A percentile compares a stretch with the other conserved stretches of the same genome.
These are phyloP conservation scores for Populus tomentosa DNA, from an alignment of 441 rosid genomes.

Conservation along the genomic window DNA sequence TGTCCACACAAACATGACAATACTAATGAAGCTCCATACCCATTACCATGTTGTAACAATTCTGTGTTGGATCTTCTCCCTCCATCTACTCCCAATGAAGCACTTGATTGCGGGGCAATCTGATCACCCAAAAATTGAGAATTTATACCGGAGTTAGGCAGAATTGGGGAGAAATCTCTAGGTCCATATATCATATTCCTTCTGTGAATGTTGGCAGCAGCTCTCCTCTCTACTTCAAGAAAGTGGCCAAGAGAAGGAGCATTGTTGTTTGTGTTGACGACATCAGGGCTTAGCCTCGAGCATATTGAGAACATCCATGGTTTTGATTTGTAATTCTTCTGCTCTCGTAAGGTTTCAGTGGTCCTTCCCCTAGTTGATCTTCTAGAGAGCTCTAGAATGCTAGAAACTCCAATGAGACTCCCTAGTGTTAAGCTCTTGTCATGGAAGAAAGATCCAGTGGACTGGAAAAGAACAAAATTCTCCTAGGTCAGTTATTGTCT, in stretches of 20 bases:
- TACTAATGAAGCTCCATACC: slow-evolving; percentile 31
- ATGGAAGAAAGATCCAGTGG: slow-evolving; percentile 55
- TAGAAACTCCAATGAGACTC: slow-evolving; percentile 48
- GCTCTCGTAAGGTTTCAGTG: slow-evolving; percentile 27
- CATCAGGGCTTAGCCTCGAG: slow-evolving; percentile 54
- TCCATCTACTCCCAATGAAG: slow-evolving; percentile 10
- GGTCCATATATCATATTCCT: slow-evolving; percentile 26
- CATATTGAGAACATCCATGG: slow-evolving; percentile 66
- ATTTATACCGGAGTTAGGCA: slow-evolving; percentile 15
- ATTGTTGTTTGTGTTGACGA: slow-evolving; percentile 32
- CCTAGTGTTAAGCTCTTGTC: slow-evolving; percentile 60
- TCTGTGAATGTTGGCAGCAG: slow-evolving; percentile 27
- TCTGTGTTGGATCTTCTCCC: slow-evolving; percentile 21
- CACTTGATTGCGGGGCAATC: slow-evolving; percentile 22
- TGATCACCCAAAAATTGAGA: slow-evolving; percentile 21
- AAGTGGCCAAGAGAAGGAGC: slow-evolving; percentile 59
- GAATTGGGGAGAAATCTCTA: slow-evolving; percentile 27
- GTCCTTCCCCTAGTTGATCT: slow-evolving; percentile 39
- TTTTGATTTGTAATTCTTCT: slow-evolving; percentile 41
- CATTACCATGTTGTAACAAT: slow-evolving; percentile 26
- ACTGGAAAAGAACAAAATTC: slow-evolving; percentile 30
- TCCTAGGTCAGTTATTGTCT: neutral
- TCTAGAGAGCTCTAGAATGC: slow-evolving; percentile 38
- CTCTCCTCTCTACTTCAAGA: slow-evolving; percentile 61
- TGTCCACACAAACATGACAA: slow-evolving; percentile 42